Base-by-base conservation (phyloP, 225 moss, liverwort and hornwort species). In the Antitrichia curtipendula region DNA sequence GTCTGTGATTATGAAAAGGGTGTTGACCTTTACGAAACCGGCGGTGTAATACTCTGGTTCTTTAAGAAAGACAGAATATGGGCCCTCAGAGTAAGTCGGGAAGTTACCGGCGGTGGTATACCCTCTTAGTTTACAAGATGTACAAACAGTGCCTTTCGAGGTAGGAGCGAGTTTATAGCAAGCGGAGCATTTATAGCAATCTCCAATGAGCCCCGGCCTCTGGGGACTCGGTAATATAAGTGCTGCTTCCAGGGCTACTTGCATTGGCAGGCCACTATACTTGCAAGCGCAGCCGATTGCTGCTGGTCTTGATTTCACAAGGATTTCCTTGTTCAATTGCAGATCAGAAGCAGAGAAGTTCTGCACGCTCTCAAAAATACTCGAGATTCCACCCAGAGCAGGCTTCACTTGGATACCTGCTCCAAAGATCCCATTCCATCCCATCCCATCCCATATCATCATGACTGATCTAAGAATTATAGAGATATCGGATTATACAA, bases 121-220 rank as follows among this genome's bases (percentile, higher is more conserved):
- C 27, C 13, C 12, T 27, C 28, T 60, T 31, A 8, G 15, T 16
- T 6, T 61, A 61, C 61, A 61, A 29, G 2, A 4, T 31, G 3
- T 4, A 61, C 69, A 40, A 5, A 8, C 7, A 69, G 10, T 1
- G 8, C 1, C 38, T 40, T 69, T 18, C 8, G 3, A 8, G 10
- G 18, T 16, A 9, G 1, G 5, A 34, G 64, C 3, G 19, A 64
- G 36, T 18, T 2, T 19, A 5, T 1, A 0, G 34, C 36, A 17
- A 36, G 0, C 0, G 34, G 5, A 8, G 72, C 84, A 45, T 57
- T 1, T 2, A 16, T 17, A 84, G 45, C 34, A 84, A 1, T 27
- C 36, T n/a, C 19, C 47, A 13, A 8, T 5, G 47, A 84, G 32
- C 10, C 43, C 34, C 41, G 5, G 15, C 56, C 12, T n/a, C n/a